Evolutionary conservation across 768 basidiomycete species (phyloP).

Genomic region (Imleria badia): DNA sequence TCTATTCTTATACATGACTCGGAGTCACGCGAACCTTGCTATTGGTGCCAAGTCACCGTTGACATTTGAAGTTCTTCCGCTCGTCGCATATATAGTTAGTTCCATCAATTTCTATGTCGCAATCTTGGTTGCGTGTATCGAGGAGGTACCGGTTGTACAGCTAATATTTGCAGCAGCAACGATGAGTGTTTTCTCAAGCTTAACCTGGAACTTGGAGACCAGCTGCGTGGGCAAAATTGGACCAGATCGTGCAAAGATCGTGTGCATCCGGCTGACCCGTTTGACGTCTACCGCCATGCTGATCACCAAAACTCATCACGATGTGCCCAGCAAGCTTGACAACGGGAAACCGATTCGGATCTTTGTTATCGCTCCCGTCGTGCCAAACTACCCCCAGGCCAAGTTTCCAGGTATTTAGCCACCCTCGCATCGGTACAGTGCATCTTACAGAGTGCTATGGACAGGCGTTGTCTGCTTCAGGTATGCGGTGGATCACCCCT

Average conservation of each 20-base stretch:
- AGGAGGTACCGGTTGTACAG: too few species aligned
- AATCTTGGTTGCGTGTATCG: too few species aligned
- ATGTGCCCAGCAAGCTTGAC: slow-evolving; percentile 70
- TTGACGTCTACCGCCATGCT: slow-evolving; percentile 54
- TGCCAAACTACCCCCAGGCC: slow-evolving; percentile 84
- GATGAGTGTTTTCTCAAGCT: too few species aligned
- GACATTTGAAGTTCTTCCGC: too few species aligned
- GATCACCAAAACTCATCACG: slow-evolving; percentile 75
- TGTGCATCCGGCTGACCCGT: not conserved
- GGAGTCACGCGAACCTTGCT: too few species aligned
- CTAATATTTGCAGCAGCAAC: too few species aligned
- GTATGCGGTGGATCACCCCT: slow-evolving; percentile 32
- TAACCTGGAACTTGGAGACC: too few species aligned
- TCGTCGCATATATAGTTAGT: too few species aligned
- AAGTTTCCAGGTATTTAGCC: slow-evolving; percentile 74
- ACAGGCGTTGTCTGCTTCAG: slow-evolving; percentile 82
- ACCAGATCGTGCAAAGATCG: not conserved
- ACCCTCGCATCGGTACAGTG: not conserved
- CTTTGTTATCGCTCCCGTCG: slow-evolving; percentile 75
- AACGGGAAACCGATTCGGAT: slow-evolving; percentile 69
- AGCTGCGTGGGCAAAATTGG: not conserved
- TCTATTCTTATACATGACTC: too few species aligned
- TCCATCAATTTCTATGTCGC: too few species aligned
- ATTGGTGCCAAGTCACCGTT: too few species aligned
- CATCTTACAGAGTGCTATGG: not conserved